Evolutionary conservation across 495 filamentous ascomycete genomes (phyloP), one percentile per base, ranked within the genome.

Genomic region (Penicillium crystallinum): DNA sequence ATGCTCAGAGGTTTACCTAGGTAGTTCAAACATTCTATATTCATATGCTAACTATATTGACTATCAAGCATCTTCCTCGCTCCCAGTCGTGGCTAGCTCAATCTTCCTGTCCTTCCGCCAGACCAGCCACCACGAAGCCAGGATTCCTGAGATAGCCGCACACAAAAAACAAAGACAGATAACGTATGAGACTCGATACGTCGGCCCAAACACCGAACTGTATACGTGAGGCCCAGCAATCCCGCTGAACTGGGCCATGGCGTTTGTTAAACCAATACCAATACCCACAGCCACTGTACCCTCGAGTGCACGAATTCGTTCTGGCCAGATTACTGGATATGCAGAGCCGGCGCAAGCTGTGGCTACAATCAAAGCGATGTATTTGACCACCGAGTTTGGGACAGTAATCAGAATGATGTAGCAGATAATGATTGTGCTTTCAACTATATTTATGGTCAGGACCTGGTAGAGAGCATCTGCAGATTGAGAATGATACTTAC

Each of bases 241-340:
- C 0, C 73, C 72, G 27, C 65, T 72, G n/a, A 76, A 71, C 53
- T 75, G 72, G 0, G 72, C 72, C 66, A 72, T 67, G 3, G 71
- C 71, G 59, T 77, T 77, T 2, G 74, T 77, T 8, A 65, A 49
- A 1, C 74, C 74, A 45, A 75, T 77, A 0, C 65, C 72, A 12
- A 75, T 52, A 8, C 70, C 74, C 0, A 71, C 61, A 4, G 68
- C 65, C 2, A 68, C 62, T 1, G 72, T 74, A 3, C 72, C 71
- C 11, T 72, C 61, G 1, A 70, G 59, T 4, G 61, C 71, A 21
- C 72, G 67, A 35, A 75, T 77, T 0, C 72, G 66, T 50, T 77
- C 74, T 23, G 72, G 70, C 72, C 70, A 75, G 35, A 75, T 75
- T 8, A 74, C 65, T 0, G 74, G 70, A 45, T 70, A 75, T n/a